A percentile compares a stretch with the other conserved stretches of the same genome.
phyloP scores from a whole-genome alignment of 306 rosid genomes.

The Rubus parviflorus region DNA sequence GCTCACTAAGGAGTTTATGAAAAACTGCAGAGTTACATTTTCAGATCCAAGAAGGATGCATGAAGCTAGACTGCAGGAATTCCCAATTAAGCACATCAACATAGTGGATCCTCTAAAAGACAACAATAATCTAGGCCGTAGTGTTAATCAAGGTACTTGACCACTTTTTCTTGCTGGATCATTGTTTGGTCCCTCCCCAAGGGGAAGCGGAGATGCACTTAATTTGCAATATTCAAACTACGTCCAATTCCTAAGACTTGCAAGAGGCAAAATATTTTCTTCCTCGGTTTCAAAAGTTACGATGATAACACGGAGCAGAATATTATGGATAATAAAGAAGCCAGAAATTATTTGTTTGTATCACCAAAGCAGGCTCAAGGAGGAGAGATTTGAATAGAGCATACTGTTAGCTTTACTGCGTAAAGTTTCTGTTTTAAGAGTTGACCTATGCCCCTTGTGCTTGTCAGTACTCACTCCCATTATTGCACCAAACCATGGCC shows the following conservation, averaged over 20 bases:
- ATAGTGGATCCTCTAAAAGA: constrained; percentile 66
- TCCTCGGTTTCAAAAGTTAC: constrained; percentile 1
- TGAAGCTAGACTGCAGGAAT: constrained; percentile 33
- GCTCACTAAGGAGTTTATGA: constrained; percentile 56
- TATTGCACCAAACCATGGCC: not conserved
- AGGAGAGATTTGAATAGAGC: not conserved
- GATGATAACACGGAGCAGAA: not conserved
- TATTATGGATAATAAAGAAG: not conserved
- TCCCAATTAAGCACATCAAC: constrained; percentile 53
- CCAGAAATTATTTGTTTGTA: not conserved
- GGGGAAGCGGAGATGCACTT: constrained; percentile 9
- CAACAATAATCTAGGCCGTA: constrained; percentile 68
- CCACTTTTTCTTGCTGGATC: constrained; percentile 20
- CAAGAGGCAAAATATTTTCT: not conserved
- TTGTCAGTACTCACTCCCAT: not conserved
- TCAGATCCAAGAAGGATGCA: constrained; percentile 31
- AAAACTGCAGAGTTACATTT: constrained; percentile 44
- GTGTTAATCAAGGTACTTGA: constrained; percentile 51
- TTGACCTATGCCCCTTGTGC: not conserved
- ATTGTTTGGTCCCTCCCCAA: constrained; percentile 7
- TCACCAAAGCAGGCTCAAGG: not conserved
- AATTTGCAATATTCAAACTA: not conserved
- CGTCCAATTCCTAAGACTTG: not conserved
- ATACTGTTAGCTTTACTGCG: not conserved
- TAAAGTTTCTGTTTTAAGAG: not conserved